These are phyloP conservation scores for Stagonosporopsis cucurbitacearum DNA, from an alignment of 2,329 filamentous ascomycete species.

Conservation along the genomic window DNA sequence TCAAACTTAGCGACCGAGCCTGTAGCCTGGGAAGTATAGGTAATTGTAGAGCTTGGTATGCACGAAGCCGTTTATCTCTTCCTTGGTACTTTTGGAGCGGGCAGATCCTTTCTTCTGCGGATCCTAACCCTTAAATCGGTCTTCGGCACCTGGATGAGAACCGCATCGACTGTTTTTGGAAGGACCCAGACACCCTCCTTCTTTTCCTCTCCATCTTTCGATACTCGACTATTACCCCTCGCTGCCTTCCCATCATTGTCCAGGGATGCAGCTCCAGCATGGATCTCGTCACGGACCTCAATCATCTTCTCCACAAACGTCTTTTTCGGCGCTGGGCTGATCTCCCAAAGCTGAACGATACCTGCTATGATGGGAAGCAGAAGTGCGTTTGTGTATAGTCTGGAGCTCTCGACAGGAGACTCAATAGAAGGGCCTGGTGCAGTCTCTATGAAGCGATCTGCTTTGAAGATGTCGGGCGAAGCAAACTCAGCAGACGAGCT, in stretches of 20 bases:
- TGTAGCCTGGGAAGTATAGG: not conserved
- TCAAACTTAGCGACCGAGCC: not conserved
- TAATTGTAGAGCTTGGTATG: not conserved
- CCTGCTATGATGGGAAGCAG: conserved; percentile 41
- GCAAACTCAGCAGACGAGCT: conserved; percentile 34
- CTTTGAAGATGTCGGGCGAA: conserved; percentile 32
- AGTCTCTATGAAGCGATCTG: conserved; percentile 35
- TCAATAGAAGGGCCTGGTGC: conserved; percentile 26
- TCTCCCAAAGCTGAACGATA: conserved; percentile 46
- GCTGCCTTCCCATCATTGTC: conserved; percentile 13
- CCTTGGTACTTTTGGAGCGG: conserved; percentile 10
- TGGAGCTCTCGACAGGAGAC: conserved; percentile 19
- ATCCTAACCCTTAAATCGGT: conserved; percentile 63
- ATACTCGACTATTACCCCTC: conserved; percentile 6
- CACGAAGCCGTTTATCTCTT: conserved; percentile 2
- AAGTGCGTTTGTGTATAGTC: conserved; percentile 33
- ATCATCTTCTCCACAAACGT: conserved; percentile 39
- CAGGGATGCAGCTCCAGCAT: conserved; percentile 35
- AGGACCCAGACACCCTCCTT: conserved; percentile 55
- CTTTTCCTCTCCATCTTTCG: conserved; percentile 19
- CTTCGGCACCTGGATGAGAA: conserved; percentile 59
- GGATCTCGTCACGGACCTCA: conserved; percentile 41
- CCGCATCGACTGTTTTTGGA: conserved; percentile 56
- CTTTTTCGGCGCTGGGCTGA: conserved; percentile 43
- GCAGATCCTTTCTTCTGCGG: conserved; percentile 44